Evolutionary conservation across 2,329 filamentous ascomycete genomes (phyloP).

Genomic region (Xylogone sp.): DNA sequence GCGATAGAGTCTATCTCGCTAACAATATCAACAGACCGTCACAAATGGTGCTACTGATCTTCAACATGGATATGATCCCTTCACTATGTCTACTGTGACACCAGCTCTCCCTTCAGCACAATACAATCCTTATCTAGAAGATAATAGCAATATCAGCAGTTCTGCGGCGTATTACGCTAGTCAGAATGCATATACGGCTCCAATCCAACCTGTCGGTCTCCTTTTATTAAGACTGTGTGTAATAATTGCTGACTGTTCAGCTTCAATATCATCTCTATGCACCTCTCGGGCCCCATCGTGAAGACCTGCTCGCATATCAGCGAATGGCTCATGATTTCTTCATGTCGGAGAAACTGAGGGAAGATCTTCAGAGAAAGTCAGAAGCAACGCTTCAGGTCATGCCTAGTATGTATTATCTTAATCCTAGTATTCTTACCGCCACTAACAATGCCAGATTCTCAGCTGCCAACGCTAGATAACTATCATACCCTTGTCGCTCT

Average conservation of each 20-base stretch:
- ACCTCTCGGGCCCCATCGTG: constrained; percentile 75
- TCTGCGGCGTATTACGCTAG: constrained; percentile 64
- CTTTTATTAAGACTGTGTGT: background rate
- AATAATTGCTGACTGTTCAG: constrained; percentile 35
- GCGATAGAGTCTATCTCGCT: background rate
- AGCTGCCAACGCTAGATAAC: constrained; percentile 76
- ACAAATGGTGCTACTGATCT: constrained; percentile 47
- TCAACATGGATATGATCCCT: constrained; percentile 58
- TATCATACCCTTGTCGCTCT: constrained; percentile 91
- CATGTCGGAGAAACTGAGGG: constrained; percentile 77
- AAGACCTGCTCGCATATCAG: constrained; percentile 81
- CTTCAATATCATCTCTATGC: constrained; percentile 92
- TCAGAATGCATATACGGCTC: constrained; percentile 48
- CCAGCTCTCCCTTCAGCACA: constrained; percentile 48
- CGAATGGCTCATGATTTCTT: constrained; percentile 88
- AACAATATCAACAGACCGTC: constrained; percentile 24
- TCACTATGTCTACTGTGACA: constrained; percentile 53
- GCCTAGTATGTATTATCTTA: constrained; percentile 53
- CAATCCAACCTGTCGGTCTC: constrained; percentile 53
- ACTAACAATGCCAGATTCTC: constrained; percentile 45
- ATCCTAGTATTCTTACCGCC: background rate
- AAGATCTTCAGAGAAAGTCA: constrained; percentile 84
- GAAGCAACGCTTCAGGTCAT: constrained; percentile 83
- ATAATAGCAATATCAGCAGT: constrained; percentile 53
- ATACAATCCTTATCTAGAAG: constrained; percentile 76